Base-by-base conservation (phyloP, 257 asterid genomes). In the Linderniella brevidens region DNA sequence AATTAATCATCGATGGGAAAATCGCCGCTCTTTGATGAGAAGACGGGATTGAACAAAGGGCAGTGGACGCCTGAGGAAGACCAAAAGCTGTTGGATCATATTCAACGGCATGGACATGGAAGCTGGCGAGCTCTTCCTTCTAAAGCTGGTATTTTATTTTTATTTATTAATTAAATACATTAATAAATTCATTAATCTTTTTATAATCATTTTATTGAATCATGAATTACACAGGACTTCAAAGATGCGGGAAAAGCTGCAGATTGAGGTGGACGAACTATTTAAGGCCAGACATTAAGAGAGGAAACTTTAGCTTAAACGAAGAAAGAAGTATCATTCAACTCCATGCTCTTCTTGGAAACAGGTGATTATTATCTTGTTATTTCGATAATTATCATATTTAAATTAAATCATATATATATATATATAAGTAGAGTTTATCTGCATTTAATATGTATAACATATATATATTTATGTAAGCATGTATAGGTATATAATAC, bases 311-410 rank as follows among this genome's bases (percentile, higher is more conserved):
- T 39, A 39, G 43, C 43, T 39, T 39, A 13, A 3, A 39, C 3
- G 48, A 43, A 18, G 48, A 43, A 16, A 43, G 17, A 16, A 13
- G 17, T 15, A 43, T 43, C 9, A n/a, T 43, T 16, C n/a, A 18
- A n/a, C 48, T 43, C 48, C 48, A 43, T 43, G 48, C 48, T 8
- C 48, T 43, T 16, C 48, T 43, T 18, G 48, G 48, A 43, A 43
- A 43, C 9, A 43, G 19, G 48, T 43, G 4, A 41, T 5, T 41
- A 11, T 11, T n/a, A 43, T 13, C 15, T 2, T 25, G 3, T 25
- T 25, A 25, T 25, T 25, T 25, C n/a, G n/a, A n/a, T n/a, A 25
- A 2, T 25, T 25, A 6, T 25, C 4, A 25, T 6, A 2, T 2
- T 2, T 25, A 25, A 2, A 25, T 6, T 3, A 25, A 2, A 25